Conservation (phyloP, 1,284 basidiomycete genomes). For the Sanghuangporus weigelae region DNA sequence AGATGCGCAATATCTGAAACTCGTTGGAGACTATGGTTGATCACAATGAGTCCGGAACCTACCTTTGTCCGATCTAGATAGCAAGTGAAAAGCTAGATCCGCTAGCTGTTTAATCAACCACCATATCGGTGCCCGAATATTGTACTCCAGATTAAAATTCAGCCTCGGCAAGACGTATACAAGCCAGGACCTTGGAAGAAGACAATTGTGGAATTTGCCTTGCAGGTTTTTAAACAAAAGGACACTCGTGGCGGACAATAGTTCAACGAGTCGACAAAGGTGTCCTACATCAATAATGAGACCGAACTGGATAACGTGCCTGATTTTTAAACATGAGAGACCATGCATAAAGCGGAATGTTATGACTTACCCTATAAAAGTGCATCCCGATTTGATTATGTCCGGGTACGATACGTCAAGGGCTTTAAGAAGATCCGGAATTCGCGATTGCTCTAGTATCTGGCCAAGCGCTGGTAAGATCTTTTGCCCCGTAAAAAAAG, state of each 20-base stretch:
- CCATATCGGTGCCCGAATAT: neutral
- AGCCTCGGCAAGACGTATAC: neutral
- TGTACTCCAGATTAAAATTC: neutral
- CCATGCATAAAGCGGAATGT: neutral
- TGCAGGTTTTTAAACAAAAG: neutral
- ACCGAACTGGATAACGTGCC: neutral
- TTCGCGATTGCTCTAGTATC: neutral
- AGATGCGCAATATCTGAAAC: neutral
- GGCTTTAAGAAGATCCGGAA: neutral
- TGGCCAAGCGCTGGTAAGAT: neutral
- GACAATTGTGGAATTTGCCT: slow-evolving; percentile 2
- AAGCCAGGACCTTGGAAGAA: slow-evolving; percentile 19
- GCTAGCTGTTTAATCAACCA: neutral
- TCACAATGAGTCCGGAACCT: neutral
- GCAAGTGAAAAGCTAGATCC: neutral
- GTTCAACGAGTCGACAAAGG: slow-evolving; percentile 10
- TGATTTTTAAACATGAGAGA: neutral
- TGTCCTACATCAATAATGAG: neutral
- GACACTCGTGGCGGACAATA: slow-evolving; percentile 4
- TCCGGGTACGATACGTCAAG: neutral
- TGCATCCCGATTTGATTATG: neutral
- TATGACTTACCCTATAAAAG: slow-evolving; percentile 10
- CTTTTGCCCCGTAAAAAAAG: neutral
- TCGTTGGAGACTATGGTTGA: neutral
- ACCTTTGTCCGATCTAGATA: neutral